phyloP scores from a whole-genome alignment of 192 early-diverging fungal species.

The Backusella mclennaniae region DNA sequence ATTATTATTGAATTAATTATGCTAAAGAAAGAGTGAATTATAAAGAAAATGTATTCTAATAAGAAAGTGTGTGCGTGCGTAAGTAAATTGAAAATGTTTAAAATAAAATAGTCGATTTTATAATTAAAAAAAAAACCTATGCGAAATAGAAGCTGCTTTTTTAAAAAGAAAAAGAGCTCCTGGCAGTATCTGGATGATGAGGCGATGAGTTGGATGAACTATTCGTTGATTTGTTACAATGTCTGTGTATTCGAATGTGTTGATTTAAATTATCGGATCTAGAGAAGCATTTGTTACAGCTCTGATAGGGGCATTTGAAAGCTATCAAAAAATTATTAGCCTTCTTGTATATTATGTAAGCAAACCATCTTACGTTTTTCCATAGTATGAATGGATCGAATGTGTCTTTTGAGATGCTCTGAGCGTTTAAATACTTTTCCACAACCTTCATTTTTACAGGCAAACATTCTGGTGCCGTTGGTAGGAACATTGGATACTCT shows the following conservation, averaged over 20 bases:
- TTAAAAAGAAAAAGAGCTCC: neutral
- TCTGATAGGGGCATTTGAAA: conserved; percentile 48
- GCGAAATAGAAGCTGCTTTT: neutral
- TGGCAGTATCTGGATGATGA: conserved; percentile 1
- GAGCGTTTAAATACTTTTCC: conserved; percentile 62
- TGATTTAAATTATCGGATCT: conserved; percentile 58
- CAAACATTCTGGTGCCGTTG: conserved; percentile 51
- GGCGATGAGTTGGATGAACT: neutral
- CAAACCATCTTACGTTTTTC: conserved; percentile 53
- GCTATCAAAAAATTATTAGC: conserved; percentile 31
- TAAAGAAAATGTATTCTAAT: neutral
- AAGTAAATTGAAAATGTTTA: conserved; percentile 7
- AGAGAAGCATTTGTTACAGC: conserved; percentile 57
- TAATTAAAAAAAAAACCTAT: conserved; percentile 5
- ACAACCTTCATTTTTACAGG: conserved; percentile 52
- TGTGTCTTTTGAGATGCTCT: conserved; percentile 59
- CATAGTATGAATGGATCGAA: conserved; percentile 59
- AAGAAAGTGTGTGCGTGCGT: neutral
- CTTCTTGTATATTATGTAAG: neutral
- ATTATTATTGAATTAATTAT: neutral
- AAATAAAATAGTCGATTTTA: conserved; percentile 14
- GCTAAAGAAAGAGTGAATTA: neutral
- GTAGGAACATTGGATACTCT: conserved; percentile 54
- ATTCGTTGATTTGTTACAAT: conserved; percentile 28
- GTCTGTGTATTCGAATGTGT: conserved; percentile 56